phyloP scores from a whole-genome alignment of 768 basidiomycete genomes.

The Tremella mesenterica region DNA sequence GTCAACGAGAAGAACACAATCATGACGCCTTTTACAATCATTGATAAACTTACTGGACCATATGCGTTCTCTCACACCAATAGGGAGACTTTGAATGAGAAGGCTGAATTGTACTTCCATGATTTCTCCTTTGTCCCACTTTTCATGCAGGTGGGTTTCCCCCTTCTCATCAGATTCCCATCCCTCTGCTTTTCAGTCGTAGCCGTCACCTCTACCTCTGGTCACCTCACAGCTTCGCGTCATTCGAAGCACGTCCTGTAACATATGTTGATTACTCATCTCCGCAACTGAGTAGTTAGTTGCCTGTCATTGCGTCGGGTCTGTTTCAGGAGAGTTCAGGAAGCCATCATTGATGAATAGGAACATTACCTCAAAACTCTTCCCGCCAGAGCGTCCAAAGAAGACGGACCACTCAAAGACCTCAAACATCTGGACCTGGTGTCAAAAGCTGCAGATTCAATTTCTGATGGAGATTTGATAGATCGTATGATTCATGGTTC shows the following conservation, averaged over 20 bases:
- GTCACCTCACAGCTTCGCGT: too few relatives aligned
- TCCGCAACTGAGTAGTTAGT: too few relatives aligned
- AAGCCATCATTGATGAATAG: conserved; percentile 45
- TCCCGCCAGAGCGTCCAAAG: conserved; percentile 55
- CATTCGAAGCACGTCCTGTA: too few relatives aligned
- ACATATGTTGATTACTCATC: too few relatives aligned
- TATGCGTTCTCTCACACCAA: conserved; percentile 77
- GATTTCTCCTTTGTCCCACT: conserved; percentile 89
- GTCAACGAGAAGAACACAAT: conserved; percentile 88
- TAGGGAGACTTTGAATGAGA: conserved; percentile 73
- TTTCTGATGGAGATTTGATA: conserved; percentile 90
- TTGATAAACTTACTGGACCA: conserved; percentile 80
- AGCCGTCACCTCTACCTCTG: too few relatives aligned
- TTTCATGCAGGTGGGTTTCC: conserved; percentile 77
- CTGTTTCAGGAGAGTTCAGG: too few relatives aligned
- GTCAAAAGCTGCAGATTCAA: conserved; percentile 78
- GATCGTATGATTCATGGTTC: conserved; percentile 92
- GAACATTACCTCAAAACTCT: conserved; percentile 90
- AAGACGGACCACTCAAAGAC: conserved; percentile 54
- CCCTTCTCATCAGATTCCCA: too few relatives aligned
- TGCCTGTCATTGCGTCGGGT: too few relatives aligned
- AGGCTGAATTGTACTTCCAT: conserved; percentile 94
- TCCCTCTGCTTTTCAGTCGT: too few relatives aligned
- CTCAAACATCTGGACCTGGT: conserved; percentile 71
- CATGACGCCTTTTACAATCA: conserved; percentile 84